Base-by-base conservation (phyloP, 257 asterid genomes). In the Primulina eburnea region DNA sequence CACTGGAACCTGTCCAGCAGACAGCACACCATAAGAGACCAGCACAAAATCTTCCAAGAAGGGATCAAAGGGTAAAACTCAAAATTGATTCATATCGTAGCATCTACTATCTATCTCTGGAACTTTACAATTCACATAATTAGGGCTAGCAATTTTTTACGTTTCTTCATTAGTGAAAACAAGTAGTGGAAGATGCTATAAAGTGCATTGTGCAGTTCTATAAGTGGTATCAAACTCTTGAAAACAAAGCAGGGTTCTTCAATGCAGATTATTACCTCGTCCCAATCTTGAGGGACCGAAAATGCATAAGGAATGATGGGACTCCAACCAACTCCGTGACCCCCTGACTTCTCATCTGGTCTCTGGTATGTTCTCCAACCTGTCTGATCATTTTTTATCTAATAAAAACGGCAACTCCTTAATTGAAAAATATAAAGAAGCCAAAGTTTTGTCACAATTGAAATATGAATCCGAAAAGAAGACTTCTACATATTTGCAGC, bases 281-380 rank as follows among this genome's bases (percentile, higher is more conserved):
- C 88, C 97, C 97, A 93, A 21, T 81, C 88, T 32, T 60, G 78
- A 64, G 97, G 97, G 65, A 93, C 99, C 0, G 96, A 82, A 65
- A 93, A 93, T 20, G 71, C 26, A 60, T 93, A 93, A 8, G 98
- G 97, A 28, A 83, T 84, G 74, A 93, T 93, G 21, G 98, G 97
- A 77, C 99, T 93, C 99, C 99, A 93, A 64, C 99, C 99, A 18
- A 93, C 95, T 0, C 99, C 99, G 67, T 93, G 99, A 37, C 99
- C 99, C 4, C 99, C 96, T 0, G 96, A 90, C 75, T 90, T 93
- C 40, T 93, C 99, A 11, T 90, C 99, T 8, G 99, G 99, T 78
- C 97, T 89, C 69, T 66, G 82, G 79, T 93, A 93, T 61, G 89
- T 89, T 85, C 97, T 93, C 97, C 99, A 93, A 87, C 97, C 99